Evolutionary conservation across 2,329 filamentous ascomycete species (phyloP).

Genomic region (Pseudocercospora eumusae): DNA sequence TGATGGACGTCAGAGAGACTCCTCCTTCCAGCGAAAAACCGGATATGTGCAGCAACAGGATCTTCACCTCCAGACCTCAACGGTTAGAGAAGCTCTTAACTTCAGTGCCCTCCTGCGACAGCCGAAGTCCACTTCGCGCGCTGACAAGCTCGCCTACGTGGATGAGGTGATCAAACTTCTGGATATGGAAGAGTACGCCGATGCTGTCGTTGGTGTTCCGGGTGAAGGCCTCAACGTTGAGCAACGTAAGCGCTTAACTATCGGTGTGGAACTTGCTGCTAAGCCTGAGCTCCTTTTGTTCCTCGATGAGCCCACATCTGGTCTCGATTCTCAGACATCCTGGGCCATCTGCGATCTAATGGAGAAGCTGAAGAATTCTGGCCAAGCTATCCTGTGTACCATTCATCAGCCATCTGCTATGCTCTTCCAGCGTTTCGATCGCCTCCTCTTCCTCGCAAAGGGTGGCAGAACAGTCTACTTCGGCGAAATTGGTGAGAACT

Average conservation of each 20-base stretch:
- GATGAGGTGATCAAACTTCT: constrained; percentile 87
- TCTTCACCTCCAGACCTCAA: constrained; percentile 79
- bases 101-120: constrained; percentile 87
- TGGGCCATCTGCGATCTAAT: constrained; percentile 89
- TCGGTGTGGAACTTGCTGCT: constrained; percentile 92
- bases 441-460: constrained; percentile 73
- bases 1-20: constrained; percentile 71
- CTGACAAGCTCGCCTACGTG: constrained; percentile 84
- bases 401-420: constrained; percentile 97
- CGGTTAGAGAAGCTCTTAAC: constrained; percentile 82
- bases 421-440: constrained; percentile 88
- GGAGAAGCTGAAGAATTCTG: constrained; percentile 83
- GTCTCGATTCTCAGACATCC: constrained; percentile 88
- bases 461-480: constrained; percentile 81
- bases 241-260: constrained; percentile 76
- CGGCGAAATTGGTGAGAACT: constrained; percentile 73
- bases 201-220: constrained; percentile 85
- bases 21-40: constrained; percentile 86
- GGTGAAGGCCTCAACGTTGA: constrained; percentile 78
- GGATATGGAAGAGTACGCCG: constrained; percentile 86
- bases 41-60: constrained; percentile 94
- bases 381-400: constrained; percentile 92
- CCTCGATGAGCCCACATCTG: constrained; percentile 92
- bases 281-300: constrained; percentile 89
- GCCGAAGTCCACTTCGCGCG: constrained; percentile 67